Evolutionary conservation across 2,329 filamentous ascomycete genomes (phyloP).

Genomic region (Trichoderma hamatum): DNA sequence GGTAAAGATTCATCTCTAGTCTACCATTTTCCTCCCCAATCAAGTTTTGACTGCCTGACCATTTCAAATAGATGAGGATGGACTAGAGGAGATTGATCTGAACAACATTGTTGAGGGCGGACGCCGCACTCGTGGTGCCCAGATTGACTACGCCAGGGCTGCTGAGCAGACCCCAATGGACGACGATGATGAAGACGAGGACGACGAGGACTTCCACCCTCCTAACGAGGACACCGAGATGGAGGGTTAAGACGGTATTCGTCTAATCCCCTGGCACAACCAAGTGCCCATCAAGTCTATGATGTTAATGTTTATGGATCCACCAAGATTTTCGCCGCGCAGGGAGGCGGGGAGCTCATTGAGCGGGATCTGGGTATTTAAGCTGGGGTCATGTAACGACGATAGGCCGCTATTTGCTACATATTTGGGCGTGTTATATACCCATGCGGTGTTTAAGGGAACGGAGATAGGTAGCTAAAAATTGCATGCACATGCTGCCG

Average conservation of each 20-base stretch:
- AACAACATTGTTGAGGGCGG: slow-evolving; percentile 81
- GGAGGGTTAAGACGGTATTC: slow-evolving; percentile 43
- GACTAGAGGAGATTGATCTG: slow-evolving; percentile 87
- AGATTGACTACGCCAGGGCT: slow-evolving; percentile 92
- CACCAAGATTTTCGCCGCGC: not conserved
- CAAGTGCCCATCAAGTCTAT: not conserved
- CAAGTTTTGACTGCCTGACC: slow-evolving; percentile 9
- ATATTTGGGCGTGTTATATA: slow-evolving; percentile 2
- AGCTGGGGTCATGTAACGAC: slow-evolving; percentile 17
- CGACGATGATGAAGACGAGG: slow-evolving; percentile 81
- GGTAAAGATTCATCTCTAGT: slow-evolving; percentile 33
- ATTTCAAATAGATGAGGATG: slow-evolving; percentile 62
- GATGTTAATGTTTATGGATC: slow-evolving; percentile 13
- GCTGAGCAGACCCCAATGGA: slow-evolving; percentile 74
- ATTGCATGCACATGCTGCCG: slow-evolving; percentile 6
- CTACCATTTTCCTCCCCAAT: not conserved
- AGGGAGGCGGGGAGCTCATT: not conserved
- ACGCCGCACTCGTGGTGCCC: slow-evolving; percentile 85
- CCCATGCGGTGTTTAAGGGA: not conserved
- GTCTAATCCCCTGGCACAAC: not conserved
- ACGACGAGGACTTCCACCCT: slow-evolving; percentile 70
- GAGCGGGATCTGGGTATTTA: slow-evolving; percentile 1
- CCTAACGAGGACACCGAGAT: slow-evolving; percentile 70
- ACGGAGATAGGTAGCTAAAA: slow-evolving; percentile 15
- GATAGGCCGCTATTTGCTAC: slow-evolving; percentile 13